These are phyloP conservation scores for Bipolaris oryzae DNA, from an alignment of 2,329 filamentous ascomycete genomes.

Conservation along the genomic window DNA sequence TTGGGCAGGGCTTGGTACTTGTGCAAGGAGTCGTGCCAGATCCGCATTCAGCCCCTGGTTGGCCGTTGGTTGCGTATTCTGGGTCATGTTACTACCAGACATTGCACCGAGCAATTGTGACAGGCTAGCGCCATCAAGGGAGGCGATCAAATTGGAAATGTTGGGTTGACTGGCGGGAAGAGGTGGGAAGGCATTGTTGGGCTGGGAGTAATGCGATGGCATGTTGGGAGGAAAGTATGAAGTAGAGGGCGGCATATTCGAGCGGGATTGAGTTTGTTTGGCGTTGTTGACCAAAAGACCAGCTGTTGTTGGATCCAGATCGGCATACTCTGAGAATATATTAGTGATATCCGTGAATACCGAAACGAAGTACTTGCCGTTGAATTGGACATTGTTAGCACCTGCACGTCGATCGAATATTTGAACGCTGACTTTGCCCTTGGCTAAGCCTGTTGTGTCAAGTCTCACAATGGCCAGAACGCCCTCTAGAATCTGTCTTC, in stretches of 20 bases:
- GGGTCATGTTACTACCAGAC: slow-evolving; percentile 40
- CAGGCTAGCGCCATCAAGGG: slow-evolving; percentile 71
- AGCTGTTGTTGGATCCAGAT: slow-evolving; percentile 77
- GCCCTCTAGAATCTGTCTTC: slow-evolving; percentile 84
- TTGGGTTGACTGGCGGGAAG: slow-evolving; percentile 50
- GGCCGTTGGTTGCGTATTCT: slow-evolving; percentile 50
- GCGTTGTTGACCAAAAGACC: slow-evolving; percentile 79
- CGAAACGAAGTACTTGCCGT: slow-evolving; percentile 55
- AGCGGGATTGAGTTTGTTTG: slow-evolving; percentile 57
- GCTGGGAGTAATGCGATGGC: slow-evolving; percentile 42
- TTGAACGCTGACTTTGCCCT: slow-evolving; percentile 77
- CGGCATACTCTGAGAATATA: slow-evolving; percentile 69
- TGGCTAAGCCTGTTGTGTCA: slow-evolving; percentile 69
- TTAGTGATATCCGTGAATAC: slow-evolving; percentile 24
- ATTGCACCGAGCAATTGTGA: slow-evolving; percentile 72
- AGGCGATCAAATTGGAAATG: slow-evolving; percentile 68
- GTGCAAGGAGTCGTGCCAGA: slow-evolving; percentile 48
- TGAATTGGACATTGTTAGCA: slow-evolving; percentile 77
- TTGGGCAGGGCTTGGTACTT: slow-evolving; percentile 36
- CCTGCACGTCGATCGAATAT: slow-evolving; percentile 82
- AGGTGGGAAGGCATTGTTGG: slow-evolving; percentile 46
- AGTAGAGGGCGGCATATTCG: slow-evolving; percentile 42
- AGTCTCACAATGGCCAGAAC: slow-evolving; percentile 85
- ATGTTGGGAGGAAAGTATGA: slow-evolving; percentile 38
- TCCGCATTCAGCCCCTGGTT: slow-evolving; percentile 41